Conservation (phyloP, 2,329 filamentous ascomycete species). For the Cladosporium cucumerinum region DNA sequence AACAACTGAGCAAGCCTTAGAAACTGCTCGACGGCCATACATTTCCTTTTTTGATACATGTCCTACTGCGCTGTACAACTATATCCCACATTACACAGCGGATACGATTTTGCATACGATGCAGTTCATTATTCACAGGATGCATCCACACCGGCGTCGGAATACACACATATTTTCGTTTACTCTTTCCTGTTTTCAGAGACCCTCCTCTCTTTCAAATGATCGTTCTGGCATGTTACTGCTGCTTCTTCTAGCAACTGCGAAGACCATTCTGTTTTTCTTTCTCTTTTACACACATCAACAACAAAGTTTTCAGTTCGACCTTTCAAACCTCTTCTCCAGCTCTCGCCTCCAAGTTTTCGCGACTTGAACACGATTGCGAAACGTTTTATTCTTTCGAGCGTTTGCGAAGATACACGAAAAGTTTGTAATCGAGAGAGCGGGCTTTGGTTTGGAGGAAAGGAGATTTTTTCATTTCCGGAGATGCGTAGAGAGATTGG, state of each 20-base stretch:
- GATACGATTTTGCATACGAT: conserved; percentile 15
- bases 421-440: conserved; percentile 8
- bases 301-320: background rate
- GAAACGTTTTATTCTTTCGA: background rate
- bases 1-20: conserved; percentile 55
- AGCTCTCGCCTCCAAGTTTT: background rate
- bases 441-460: background rate
- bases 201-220: background rate
- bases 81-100: conserved; percentile 4
- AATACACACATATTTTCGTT: conserved; percentile 10
- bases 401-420: background rate
- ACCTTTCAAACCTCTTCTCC: background rate
- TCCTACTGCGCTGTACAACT: conserved; percentile 7
- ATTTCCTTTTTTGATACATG: background rate
- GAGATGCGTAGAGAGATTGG: background rate
- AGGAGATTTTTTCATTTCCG: background rate
- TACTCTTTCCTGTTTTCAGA: background rate
- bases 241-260: conserved; percentile 1
- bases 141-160: conserved; percentile 15
- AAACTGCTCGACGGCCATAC: background rate
- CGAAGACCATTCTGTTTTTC: background rate
- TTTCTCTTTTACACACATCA: background rate
- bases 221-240: conserved; percentile 14
- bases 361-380: background rate
- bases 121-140: conserved; percentile 2